phyloP scores from a whole-genome alignment of 2,329 filamentous ascomycete species.

The Pseudocercospora vitis region DNA sequence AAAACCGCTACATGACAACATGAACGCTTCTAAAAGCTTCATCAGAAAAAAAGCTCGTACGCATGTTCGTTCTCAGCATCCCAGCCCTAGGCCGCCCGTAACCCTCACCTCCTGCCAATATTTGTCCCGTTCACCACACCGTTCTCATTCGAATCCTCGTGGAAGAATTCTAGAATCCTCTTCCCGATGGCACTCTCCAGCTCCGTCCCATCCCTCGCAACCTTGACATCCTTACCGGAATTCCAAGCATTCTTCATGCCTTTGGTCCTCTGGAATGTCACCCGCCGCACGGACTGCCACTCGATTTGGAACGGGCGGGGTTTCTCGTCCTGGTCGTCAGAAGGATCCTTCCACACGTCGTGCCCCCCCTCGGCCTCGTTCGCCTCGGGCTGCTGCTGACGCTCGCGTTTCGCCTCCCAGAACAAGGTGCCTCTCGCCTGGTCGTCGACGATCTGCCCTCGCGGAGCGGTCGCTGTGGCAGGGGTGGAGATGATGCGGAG shows the following conservation, averaged over 20 bases:
- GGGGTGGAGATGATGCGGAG: constrained; percentile 77
- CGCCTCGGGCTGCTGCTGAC: neutral
- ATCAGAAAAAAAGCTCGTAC: no score
- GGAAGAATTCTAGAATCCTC: constrained; percentile 72
- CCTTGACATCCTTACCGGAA: constrained; percentile 90
- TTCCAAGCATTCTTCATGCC: constrained; percentile 93
- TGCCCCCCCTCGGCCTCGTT: neutral
- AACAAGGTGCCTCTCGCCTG: constrained; percentile 89
- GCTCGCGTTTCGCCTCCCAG: constrained; percentile 69
- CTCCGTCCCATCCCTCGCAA: constrained; percentile 90
- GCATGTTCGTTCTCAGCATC: no score
- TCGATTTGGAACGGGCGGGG: constrained; percentile 87
- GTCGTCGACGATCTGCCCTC: constrained; percentile 86
- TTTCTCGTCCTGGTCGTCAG: no score
- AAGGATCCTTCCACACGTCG: no score
- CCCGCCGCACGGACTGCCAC: constrained; percentile 77
- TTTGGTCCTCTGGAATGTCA: constrained; percentile 85
- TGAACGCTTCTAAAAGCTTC: no score
- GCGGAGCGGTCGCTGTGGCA: constrained; percentile 73
- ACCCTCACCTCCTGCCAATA: neutral
- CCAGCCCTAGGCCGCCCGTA: no score
- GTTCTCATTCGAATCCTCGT: constrained; percentile 8
- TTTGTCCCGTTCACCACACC: neutral
- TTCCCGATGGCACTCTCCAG: constrained; percentile 78
- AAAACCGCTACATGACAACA: no score